These are phyloP conservation scores for Friedmanniomyces endolithicus DNA, from an alignment of 495 filamentous ascomycete species.

Conservation along the genomic window DNA sequence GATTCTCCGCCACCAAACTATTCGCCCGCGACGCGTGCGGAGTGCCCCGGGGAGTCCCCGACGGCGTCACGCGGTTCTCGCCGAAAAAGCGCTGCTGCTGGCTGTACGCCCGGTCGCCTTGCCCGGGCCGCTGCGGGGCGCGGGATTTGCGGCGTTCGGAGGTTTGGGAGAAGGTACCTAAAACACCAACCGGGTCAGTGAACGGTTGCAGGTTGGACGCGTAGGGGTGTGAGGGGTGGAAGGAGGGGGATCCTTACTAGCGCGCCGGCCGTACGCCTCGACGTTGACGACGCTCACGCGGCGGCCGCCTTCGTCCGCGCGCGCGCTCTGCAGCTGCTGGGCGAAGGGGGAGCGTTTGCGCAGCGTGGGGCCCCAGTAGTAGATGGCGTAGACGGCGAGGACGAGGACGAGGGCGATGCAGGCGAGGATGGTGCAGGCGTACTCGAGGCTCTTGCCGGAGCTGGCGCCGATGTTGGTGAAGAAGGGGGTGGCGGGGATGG, in stretches of 20 bases:
- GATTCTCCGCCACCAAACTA: background rate
- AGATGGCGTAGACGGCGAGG: conserved; percentile 61
- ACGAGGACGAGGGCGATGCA: conserved; percentile 59
- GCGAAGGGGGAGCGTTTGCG: conserved; percentile 63
- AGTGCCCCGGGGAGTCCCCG: conserved; percentile 10
- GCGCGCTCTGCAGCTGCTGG: conserved; percentile 32
- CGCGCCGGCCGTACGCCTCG: background rate
- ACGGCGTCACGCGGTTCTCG: conserved; percentile 10
- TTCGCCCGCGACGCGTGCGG: conserved; percentile 7
- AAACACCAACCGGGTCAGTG: too few relatives aligned
- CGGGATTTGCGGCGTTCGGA: background rate
- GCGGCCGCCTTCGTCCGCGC: conserved; percentile 14
- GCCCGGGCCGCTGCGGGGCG: background rate
- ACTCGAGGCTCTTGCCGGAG: conserved; percentile 51
- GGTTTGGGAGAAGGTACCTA: background rate
- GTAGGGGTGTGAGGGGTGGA: too few relatives aligned
- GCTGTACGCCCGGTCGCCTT: conserved; percentile 7
- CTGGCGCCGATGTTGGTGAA: conserved; percentile 37
- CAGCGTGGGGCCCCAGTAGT: conserved; percentile 59
- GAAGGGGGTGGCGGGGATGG: conserved; percentile 62
- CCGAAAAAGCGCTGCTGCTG: conserved; percentile 14
- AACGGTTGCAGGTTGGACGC: too few relatives aligned
- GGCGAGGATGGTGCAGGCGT: conserved; percentile 61
- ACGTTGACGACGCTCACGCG: conserved; percentile 2
- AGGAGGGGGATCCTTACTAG: background rate